Base-by-base conservation (phyloP, 805 yeast genomes). In the Saccharomycopsis sp. region DNA sequence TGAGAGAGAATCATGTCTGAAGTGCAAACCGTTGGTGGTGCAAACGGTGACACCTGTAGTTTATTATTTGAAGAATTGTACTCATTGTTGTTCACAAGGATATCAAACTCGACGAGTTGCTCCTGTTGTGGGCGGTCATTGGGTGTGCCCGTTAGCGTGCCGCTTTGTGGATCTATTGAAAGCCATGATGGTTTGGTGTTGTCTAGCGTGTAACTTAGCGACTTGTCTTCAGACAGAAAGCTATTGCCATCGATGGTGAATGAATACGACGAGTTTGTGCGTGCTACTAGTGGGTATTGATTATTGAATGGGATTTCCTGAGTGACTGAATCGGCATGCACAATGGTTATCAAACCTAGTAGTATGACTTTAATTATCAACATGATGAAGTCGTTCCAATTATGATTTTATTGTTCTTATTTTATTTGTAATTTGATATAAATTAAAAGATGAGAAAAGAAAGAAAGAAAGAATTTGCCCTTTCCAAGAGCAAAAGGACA, bases 101-200 rank as follows among this genome's bases (percentile, higher is more conserved):
- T 54, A 0, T 65, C 60, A 55, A 92, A 73, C 2, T 63, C 30
- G 2, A 35, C 4, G n/a, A 13, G 12, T 9, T 9, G n/a, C 12
- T 9, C 27, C 27, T n/a, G n/a, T n/a, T 5, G 20, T 18, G 34
- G 7, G n/a, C 7, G 17, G 7, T 20, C 29, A 8, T 19, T 20
- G 29, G 37, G n/a, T 35, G 76, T 74, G 4, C 98, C 98, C 1
- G 73, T 53, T 18, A 89, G 67, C 0, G 78, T 69, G 38, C 82
- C 67, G 3, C 82, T 57, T 7, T 52, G 41, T 1, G 73, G 51
- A 59, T 87, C 94, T 49, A 89, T 85, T 1, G 64, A 52, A 13
- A 92, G 67, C 98, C 97, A 92, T 4, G 57, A 45, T 2, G 98
- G 98, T n/a, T n/a, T n/a, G n/a, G n/a, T n/a, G n/a, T n/a, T n/a